A percentile compares a stretch with the other conserved stretches of the same genome.
These are phyloP conservation scores for Serendipita vermifera DNA, from an alignment of 768 basidiomycete species.

Conservation along the genomic window DNA sequence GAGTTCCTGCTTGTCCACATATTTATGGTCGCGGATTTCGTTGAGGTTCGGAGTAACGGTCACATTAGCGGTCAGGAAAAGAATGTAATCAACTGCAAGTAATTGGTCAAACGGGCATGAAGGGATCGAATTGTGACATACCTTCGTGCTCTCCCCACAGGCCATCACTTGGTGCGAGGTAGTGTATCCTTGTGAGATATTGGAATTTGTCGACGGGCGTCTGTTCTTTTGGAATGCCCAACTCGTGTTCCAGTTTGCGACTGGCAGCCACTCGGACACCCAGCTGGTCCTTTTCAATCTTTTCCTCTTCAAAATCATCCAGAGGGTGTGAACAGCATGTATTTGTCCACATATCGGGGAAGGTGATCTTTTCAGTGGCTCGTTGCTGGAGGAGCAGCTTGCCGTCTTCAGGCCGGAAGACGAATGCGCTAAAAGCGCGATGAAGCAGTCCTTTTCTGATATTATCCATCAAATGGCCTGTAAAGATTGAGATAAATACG, in stretches of 20 bases:
- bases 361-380: constrained; percentile 97
- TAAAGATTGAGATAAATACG: not conserved
- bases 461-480: constrained; percentile 96
- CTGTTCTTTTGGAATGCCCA: constrained; percentile 74
- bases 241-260: constrained; percentile 90
- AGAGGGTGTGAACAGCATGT: constrained; percentile 97
- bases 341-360: constrained; percentile 99
- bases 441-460: constrained; percentile 89
- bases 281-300: constrained; percentile 55
- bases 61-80: constrained; percentile 87
- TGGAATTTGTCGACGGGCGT: constrained; percentile 78
- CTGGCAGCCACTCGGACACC: constrained; percentile 87
- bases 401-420: constrained; percentile 90
- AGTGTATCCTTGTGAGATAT: constrained; percentile 93
- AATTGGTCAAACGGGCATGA: not conserved
- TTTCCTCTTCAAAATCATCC: constrained; percentile 79
- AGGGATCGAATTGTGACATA: constrained; percentile 24
- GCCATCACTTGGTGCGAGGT: constrained; percentile 84
- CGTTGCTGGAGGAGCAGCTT: constrained; percentile 88
- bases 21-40: constrained; percentile 83
- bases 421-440: constrained; percentile 94
- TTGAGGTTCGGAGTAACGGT: constrained; percentile 69
- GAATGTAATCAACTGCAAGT: constrained; percentile 82
- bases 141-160: constrained; percentile 99
- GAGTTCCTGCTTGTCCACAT: constrained; percentile 82